Evolutionary conservation across 2,329 filamentous ascomycete species (phyloP), one percentile per base, ranked within the genome.

Genomic region (Arthrobotrys iridis): DNA sequence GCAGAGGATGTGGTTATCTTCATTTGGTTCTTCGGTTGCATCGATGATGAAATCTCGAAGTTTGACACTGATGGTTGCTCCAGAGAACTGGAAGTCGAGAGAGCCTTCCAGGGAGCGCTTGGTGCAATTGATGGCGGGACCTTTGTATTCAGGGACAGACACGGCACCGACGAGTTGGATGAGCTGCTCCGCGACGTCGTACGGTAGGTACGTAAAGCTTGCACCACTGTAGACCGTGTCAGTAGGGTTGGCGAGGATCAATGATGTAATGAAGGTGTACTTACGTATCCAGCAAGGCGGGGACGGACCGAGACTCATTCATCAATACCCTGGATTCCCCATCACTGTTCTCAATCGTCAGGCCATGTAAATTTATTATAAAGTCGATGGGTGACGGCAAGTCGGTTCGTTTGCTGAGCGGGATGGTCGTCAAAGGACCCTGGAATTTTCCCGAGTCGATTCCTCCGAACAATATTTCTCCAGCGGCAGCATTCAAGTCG

Each of bases 401-500:
- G 40, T 84, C 81, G 76, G 83, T 59, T 40, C 81, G 78, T 48
- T 80, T 83, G 79, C 91, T 86, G 62, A 94, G 84, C 1, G 91
- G 91, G 1, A 94, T 81, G 0, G 89, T 91, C 72, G 87, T 81
- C 28, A 94, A 84, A 2, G 84, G 80, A 18, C 90, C 91, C 1
- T 82, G 80, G 82, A 88, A 95, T 80, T 93, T 93, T 72, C 86
- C 87, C 0, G 88, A 91, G 80, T 94, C 91, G 71, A 93, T 88
- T n/a, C 91, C 92, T 40, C 92, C 92, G 78, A 94, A 95, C 0
- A 94, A 84, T 73, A 94, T 89, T 78, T 84, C 90, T 35, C 92
- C 92, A 0, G 86, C 89, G 73, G 85, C 88, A 0, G 90, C 85
- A 62, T 87, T 84, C 80, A 87, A 81, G 65, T 87, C 85, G 80